phyloP scores from a whole-genome alignment of 306 rosid species.

The Begonia fuchsioides region DNA sequence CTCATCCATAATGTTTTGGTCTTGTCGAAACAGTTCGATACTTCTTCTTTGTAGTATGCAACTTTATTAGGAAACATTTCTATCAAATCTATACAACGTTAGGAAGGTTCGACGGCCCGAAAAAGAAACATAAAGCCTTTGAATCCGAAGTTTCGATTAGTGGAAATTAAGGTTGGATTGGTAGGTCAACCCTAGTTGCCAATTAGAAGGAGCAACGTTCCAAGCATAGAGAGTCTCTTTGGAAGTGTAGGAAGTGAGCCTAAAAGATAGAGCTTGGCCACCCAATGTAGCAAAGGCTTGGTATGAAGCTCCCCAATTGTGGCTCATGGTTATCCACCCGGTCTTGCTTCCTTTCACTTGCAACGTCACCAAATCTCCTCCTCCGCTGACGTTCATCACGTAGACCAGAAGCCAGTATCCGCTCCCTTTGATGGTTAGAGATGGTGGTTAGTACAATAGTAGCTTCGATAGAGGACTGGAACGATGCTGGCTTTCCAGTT shows the following conservation, averaged over 20 bases:
- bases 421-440: constrained; percentile 85
- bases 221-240: constrained; percentile 41
- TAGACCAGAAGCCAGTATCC: constrained; percentile 89
- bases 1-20: no score
- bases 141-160: no score
- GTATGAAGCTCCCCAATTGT: constrained; percentile 94
- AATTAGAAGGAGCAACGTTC: constrained; percentile 62
- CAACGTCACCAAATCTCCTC: constrained; percentile 61
- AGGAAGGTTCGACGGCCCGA: no score
- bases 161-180: constrained; percentile 36
- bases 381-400: constrained; percentile 90
- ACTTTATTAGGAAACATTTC: no score
- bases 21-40: no score
- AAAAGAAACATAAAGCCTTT: no score
- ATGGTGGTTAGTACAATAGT: not conserved
- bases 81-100: no score
- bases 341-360: constrained; percentile 72
- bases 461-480: constrained; percentile 70
- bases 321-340: constrained; percentile 81
- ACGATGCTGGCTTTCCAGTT: constrained; percentile 64
- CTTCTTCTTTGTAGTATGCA: no score
- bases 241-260: constrained; percentile 54
- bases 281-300: constrained; percentile 64
- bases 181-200: constrained; percentile 52
- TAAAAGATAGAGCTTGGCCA: constrained; percentile 72